A percentile compares a stretch with the other conserved stretches of the same genome.
These are phyloP conservation scores for Trichomonascaceae sp. DNA, from an alignment of 1,139 yeast species.

Conservation along the genomic window DNA sequence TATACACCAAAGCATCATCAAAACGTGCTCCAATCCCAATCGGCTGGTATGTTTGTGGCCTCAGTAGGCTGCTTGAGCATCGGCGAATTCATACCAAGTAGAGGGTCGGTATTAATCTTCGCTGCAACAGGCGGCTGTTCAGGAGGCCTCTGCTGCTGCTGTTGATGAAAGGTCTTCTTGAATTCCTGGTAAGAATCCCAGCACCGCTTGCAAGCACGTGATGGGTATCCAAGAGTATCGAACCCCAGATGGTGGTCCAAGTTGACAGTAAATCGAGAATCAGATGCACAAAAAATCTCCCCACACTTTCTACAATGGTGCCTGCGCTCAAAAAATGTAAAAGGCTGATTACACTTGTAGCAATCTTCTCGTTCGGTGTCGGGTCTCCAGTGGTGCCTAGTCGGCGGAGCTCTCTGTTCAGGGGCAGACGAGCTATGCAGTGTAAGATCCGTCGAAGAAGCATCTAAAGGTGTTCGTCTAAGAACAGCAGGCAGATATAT, in stretches of 20 bases:
- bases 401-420: constrained; percentile 31
- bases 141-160: constrained; percentile 9
- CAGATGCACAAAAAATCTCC: constrained; percentile 76
- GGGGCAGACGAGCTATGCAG: neutral
- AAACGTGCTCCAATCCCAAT: constrained; percentile 42
- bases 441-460: constrained; percentile 2
- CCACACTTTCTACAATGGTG: constrained; percentile 97
- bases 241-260: constrained; percentile 70
- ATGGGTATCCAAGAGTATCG: constrained; percentile 66
- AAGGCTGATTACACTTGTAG: constrained; percentile 48
- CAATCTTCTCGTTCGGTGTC: constrained; percentile 62
- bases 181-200: constrained; percentile 44
- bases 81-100: neutral
- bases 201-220: constrained; percentile 76
- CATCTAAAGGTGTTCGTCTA: constrained; percentile 37
- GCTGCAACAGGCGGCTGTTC: neutral
- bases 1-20: constrained; percentile 14
- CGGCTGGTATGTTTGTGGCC: constrained; percentile 30
- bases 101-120: neutral
- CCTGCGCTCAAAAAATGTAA: constrained; percentile 60
- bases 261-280: constrained; percentile 41
- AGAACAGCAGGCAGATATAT: constrained; percentile 87
- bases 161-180: constrained; percentile 1
- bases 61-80: neutral
- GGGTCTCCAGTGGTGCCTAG: constrained; percentile 76